Conservation (phyloP, 345 rosid species). For the Eucalyptus virginea region DNA sequence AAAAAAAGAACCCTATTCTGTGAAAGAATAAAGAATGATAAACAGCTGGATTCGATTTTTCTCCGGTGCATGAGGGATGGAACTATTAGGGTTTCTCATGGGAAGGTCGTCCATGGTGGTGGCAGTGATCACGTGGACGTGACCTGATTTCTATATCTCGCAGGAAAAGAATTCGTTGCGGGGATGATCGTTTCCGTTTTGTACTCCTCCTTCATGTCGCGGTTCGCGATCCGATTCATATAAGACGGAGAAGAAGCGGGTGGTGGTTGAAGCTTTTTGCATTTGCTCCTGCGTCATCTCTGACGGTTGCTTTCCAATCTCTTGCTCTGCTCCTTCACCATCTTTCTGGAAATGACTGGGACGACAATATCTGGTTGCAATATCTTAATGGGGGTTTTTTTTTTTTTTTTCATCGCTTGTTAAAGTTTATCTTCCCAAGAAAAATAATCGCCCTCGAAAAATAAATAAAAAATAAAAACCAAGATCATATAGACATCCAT, state of each 20-base stretch:
- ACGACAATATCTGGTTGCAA: not conserved
- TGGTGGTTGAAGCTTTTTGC: not conserved
- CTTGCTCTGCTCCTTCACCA: not conserved
- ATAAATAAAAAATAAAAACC: not conserved
- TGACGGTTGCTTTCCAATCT: not conserved
- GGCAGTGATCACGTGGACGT: not conserved
- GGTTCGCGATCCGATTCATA: not conserved
- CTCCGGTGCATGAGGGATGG: not conserved
- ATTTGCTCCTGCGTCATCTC: not conserved
- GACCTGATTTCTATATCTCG: not conserved
- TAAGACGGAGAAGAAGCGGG: not conserved
- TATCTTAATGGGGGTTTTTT: not conserved
- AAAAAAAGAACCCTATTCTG: fast-evolving
- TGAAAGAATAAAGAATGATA: not conserved
- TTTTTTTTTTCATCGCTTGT: not conserved
- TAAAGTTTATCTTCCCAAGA: not conserved
- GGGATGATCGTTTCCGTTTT: not conserved
- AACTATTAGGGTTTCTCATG: not conserved
- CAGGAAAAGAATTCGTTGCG: not conserved
- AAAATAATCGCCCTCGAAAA: not conserved
- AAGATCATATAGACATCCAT: not conserved
- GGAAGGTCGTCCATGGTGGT: not conserved
- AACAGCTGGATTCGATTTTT: not conserved
- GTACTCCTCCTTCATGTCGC: not conserved
- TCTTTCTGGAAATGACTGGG: not conserved